Conservation (phyloP, 1,284 basidiomycete genomes). For the Afroboletus lepidellus region DNA sequence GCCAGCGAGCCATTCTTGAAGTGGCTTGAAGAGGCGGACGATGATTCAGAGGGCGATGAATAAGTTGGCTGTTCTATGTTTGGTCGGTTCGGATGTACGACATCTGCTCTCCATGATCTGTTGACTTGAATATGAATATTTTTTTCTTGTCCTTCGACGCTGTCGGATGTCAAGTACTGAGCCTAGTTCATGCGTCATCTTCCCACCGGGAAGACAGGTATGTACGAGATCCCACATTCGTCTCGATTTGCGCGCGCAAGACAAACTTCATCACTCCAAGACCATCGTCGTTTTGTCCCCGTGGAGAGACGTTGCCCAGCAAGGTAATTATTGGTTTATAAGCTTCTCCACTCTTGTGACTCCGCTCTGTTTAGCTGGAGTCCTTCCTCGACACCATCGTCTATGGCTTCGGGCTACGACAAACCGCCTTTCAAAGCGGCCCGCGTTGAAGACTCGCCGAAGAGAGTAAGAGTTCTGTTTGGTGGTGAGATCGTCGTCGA, state of each 20-base stretch:
- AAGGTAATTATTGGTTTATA: background rate
- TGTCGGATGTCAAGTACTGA: too few species aligned
- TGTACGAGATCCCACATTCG: too few species aligned
- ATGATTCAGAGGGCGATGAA: slow-evolving; percentile 29
- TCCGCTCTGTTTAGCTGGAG: too few species aligned
- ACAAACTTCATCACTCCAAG: too few species aligned
- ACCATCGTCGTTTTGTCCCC: too few species aligned
- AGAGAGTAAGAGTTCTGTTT: slow-evolving; percentile 55
- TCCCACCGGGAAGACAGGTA: too few species aligned
- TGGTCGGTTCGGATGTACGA: background rate
- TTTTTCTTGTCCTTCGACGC: background rate
- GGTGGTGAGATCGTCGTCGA: slow-evolving; percentile 53
- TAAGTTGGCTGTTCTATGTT: slow-evolving; percentile 2
- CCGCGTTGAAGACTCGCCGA: slow-evolving; percentile 44
- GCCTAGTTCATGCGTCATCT: too few species aligned
- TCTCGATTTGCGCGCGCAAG: too few species aligned
- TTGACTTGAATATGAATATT: slow-evolving; percentile 6
- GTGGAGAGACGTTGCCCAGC: background rate
- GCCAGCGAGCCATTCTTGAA: slow-evolving; percentile 94
- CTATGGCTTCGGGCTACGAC: slow-evolving; percentile 17
- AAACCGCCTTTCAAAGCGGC: slow-evolving; percentile 37
- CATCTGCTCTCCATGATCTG: slow-evolving; percentile 13
- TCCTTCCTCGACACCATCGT: background rate
- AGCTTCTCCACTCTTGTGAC: background rate
- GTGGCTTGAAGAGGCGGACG: slow-evolving; percentile 62